Evolutionary conservation across 164 flowering plant genomes (phyloP), one percentile per base, ranked within the genome.

Genomic region (Paratinospora sagittata): DNA sequence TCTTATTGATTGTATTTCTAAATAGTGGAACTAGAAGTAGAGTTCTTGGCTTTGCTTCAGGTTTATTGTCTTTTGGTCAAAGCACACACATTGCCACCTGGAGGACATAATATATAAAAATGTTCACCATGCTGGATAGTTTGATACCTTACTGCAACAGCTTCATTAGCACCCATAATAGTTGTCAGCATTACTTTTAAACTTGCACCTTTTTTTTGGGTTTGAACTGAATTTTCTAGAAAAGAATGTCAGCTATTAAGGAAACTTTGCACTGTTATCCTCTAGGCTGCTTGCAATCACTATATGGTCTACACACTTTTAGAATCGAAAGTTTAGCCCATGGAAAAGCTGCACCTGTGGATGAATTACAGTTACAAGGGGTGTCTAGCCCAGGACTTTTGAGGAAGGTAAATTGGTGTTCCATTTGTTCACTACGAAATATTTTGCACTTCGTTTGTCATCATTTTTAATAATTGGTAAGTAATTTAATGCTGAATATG

Each of bases 331-430:
- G 83, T 67, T 81, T 88, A 75, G 84, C 91, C 21, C 84, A 57
- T 75, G 96, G 96, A 43, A 88, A 84, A 83, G 86, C 93, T 65
- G 82, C 97, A 47, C 88, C 89, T 8, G 93, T 92, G 16, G 96
- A 92, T 82, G 92, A 90, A 81, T 80, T 92, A 47, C 97, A 79
- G 78, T 78, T 92, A 69, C 96, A 92, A 81, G 97, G 97, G 65
- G 80, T 92, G 63, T 74, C 80, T 41, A 78, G 86, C 52, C 97
- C 93, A 73, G 89, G 78, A 33, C 64, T 77, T 65, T 67, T 92
- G 73, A 86, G 91, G 77, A 89, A 88, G 97, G 96, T 88, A 72
- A 66, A 26, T 37, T 8, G 4, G 27, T 41, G 41, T 62, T 72
- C 37, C 21, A 26, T 68, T 36, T 41, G 30, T 67, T 60, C 10